Conservation (phyloP, 2,329 filamentous ascomycete species). For the Stagonosporopsis rhizophila region DNA sequence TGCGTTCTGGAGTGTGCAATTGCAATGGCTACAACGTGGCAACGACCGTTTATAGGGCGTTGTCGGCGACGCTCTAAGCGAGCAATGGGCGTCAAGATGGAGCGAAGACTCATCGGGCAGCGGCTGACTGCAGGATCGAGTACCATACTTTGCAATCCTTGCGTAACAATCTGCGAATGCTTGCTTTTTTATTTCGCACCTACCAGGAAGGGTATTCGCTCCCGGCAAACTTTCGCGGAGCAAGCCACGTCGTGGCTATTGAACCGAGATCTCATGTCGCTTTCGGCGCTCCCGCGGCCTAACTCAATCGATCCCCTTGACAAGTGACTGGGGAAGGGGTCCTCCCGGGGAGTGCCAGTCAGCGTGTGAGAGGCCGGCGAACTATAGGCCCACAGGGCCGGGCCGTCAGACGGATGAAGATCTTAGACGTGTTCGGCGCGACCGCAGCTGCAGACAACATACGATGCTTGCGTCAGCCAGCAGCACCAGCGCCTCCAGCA, state of each 20-base stretch:
- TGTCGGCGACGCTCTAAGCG: slow-evolving; percentile 18
- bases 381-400: neutral
- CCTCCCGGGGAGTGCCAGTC: neutral
- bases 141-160: neutral
- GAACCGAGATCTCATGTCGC: slow-evolving; percentile 8
- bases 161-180: neutral
- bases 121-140: slow-evolving; percentile 16
- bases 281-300: slow-evolving; percentile 1
- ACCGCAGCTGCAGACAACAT: slow-evolving; percentile 6
- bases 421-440: neutral
- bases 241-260: neutral
- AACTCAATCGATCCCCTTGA: slow-evolving; percentile 10
- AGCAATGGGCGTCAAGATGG: slow-evolving; percentile 5
- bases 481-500: slow-evolving; percentile 2
- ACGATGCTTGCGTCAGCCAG: slow-evolving; percentile 11
- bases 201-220: slow-evolving; percentile 1
- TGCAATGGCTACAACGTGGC: slow-evolving; percentile 3
- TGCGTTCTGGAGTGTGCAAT: slow-evolving; percentile 3
- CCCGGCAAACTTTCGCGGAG: neutral
- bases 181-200: slow-evolving; percentile 15
- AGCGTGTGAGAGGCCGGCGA: no score
- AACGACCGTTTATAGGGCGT: slow-evolving; percentile 6
- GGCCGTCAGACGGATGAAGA: slow-evolving; percentile 4
- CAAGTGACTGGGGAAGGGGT: neutral
- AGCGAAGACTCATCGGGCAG: slow-evolving; percentile 1